Evolutionary conservation across 441 rosid genomes (phyloP), one percentile per base, ranked within the genome.

Genomic region (Capsella rubella): DNA sequence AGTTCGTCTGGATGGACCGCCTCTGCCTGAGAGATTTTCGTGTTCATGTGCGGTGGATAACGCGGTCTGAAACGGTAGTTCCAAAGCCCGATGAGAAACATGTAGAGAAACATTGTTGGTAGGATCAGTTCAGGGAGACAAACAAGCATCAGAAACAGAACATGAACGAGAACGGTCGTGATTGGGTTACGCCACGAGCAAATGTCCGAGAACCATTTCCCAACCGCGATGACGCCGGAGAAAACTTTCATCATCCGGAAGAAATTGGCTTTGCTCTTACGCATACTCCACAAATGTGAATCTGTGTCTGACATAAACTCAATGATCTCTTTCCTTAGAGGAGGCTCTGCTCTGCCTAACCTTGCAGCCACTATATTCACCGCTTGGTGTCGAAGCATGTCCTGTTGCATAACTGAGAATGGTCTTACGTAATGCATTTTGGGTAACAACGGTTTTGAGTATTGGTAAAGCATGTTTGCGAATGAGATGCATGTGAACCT

Each of bases 361-460:
- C 97, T 67, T 1, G 90, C 85, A 5, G 99, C 97, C 66, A 94
- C 95, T 57, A 92, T 88, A 47, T 82, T 86, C 50, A 94, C 90
- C 12, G 99, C 90, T 75, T 92, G 97, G 81, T 87, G 92, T 3
- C 99, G 87, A 50, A 91, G 88, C 92, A 92, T 88, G 83, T 94
- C 97, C 1, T 83, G 84, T 49, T 94, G 99, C 92, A 94, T 94
- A 18, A 92, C 86, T 5, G 80, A 71, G 59, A 92, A 90, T 16
- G 99, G 97, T 72, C 92, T 86, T 1, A 86, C 84, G 49, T 94
- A 94, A 76, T 94, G 97, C 99, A 94, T 94, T 82, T 94, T 94
- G 0, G 99, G 97, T 49, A 94, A 43, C 21, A 92, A 87, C 1
- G 99, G 97, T 50, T 78, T 78, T 2, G 94, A 82, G 79, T 94